Conservation (phyloP, 805 yeast genomes). For the Peterozyma xylosa region DNA sequence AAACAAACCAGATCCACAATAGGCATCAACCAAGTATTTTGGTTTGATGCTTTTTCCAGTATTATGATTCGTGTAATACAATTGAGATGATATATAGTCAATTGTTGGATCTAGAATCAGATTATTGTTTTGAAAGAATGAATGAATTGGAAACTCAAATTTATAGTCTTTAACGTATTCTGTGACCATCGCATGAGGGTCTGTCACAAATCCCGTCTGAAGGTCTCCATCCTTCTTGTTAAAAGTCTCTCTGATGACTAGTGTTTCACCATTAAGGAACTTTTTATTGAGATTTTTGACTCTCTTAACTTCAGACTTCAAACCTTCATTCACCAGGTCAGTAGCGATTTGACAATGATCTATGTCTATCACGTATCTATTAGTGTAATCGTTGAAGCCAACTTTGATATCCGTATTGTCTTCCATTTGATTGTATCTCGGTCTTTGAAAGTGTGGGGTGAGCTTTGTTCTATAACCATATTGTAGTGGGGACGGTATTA, state of each 20-base stretch:
- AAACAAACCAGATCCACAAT: slow-evolving; percentile 40
- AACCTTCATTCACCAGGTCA: slow-evolving; percentile 20
- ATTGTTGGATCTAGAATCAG: slow-evolving; percentile 27
- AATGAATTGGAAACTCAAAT: slow-evolving; percentile 29
- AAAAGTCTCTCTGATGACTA: slow-evolving; percentile 26
- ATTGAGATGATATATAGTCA: slow-evolving; percentile 21
- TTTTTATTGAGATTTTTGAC: slow-evolving; percentile 5
- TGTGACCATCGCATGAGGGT: slow-evolving; percentile 22
- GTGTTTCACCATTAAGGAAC: slow-evolving; percentile 10
- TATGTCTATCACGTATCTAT: slow-evolving; percentile 22
- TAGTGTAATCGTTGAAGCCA: slow-evolving; percentile 51
- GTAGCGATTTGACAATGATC: slow-evolving; percentile 30
- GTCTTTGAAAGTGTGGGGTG: slow-evolving; percentile 91
- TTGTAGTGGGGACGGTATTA: slow-evolving; percentile 71
- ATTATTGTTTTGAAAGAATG: slow-evolving; percentile 34
- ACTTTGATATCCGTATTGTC: slow-evolving; percentile 44
- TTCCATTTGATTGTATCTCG: slow-evolving; percentile 35
- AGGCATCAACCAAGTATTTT: slow-evolving; percentile 30
- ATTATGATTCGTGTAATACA: slow-evolving; percentile 7
- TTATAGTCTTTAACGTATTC: slow-evolving; percentile 26
- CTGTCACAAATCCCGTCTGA: slow-evolving; percentile 20
- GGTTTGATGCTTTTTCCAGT: slow-evolving; percentile 9
- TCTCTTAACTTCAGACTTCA: slow-evolving; percentile 8
- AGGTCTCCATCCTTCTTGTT: no score
- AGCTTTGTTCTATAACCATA: slow-evolving; percentile 83